phyloP scores from a whole-genome alignment of 2,329 filamentous ascomycete genomes.

The Dendryphion nanum region DNA sequence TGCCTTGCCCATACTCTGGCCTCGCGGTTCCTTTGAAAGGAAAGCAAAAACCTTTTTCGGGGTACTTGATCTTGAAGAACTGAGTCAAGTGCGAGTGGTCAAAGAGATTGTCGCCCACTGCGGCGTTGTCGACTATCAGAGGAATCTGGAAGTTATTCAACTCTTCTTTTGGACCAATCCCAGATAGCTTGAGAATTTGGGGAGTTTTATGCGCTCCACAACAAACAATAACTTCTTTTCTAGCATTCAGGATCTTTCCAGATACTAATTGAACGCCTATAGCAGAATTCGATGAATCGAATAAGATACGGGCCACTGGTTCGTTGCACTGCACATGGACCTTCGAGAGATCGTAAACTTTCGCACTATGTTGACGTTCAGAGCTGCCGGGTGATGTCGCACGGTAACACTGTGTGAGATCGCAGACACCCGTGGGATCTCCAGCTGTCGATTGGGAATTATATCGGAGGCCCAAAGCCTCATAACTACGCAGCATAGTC shows the following conservation, averaged over 20 bases:
- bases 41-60: slow-evolving; percentile 8
- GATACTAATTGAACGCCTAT: slow-evolving; percentile 34
- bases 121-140: slow-evolving; percentile 11
- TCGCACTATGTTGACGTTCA: slow-evolving; percentile 15
- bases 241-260: slow-evolving; percentile 4
- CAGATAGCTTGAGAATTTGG: slow-evolving; percentile 39
- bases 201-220: slow-evolving; percentile 40
- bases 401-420: slow-evolving; percentile 13
- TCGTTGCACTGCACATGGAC: slow-evolving; percentile 10
- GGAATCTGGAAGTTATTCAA: slow-evolving; percentile 16
- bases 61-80: slow-evolving; percentile 17
- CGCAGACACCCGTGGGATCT: slow-evolving; percentile 11
- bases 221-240: slow-evolving; percentile 44
- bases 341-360: slow-evolving; percentile 16
- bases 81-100: slow-evolving; percentile 15
- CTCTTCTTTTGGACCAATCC: slow-evolving; percentile 26
- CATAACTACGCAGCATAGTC: slow-evolving; percentile 6
- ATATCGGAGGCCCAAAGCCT: slow-evolving; percentile 11
- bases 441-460: slow-evolving; percentile 13
- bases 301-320: slow-evolving; percentile 11
- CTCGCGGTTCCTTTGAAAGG: slow-evolving; percentile 12
- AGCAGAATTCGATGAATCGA: slow-evolving; percentile 10
- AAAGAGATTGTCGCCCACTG: slow-evolving; percentile 24
- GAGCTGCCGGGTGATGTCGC: slow-evolving; percentile 11
- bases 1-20: slow-evolving; percentile 18